Conservation (phyloP, 345 rosid genomes). For the Abelmoschus esculentus region DNA sequence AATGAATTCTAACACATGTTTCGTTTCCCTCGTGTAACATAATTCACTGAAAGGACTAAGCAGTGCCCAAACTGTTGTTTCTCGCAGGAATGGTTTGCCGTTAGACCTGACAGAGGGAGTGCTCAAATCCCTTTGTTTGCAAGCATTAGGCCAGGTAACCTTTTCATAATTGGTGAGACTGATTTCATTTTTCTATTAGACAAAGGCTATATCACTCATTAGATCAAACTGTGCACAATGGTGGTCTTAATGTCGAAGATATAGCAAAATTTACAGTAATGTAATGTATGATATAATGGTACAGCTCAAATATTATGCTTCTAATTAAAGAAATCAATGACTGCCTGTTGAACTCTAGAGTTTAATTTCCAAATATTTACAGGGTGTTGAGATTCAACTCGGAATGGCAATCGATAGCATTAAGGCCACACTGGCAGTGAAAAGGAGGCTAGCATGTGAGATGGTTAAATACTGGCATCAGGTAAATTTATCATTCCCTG, state of each 20-base stretch:
- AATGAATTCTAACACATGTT: background rate
- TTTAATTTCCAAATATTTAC: constrained; percentile 6
- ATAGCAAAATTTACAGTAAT: background rate
- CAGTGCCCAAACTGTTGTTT: background rate
- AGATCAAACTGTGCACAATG: background rate
- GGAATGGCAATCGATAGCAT: constrained; percentile 60
- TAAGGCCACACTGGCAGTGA: constrained; percentile 62
- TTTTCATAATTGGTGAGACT: background rate
- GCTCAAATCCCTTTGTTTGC: constrained; percentile 57
- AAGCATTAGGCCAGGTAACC: constrained; percentile 62
- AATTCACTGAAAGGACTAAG: background rate
- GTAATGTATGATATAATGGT: background rate
- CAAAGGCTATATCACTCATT: background rate
- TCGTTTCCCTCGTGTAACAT: background rate
- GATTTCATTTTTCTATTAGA: too few species aligned
- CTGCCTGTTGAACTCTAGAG: too few species aligned
- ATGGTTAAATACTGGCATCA: constrained; percentile 62
- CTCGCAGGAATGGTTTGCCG: constrained; percentile 46
- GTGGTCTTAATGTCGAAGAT: background rate
- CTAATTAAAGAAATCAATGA: background rate
- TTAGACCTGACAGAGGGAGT: constrained; percentile 60
- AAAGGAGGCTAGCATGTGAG: constrained; percentile 69
- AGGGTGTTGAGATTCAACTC: constrained; percentile 56
- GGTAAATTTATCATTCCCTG: constrained; percentile 19
- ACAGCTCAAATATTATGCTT: background rate